phyloP scores from a whole-genome alignment of 495 filamentous ascomycete genomes.

The Neurospora hispaniola region DNA sequence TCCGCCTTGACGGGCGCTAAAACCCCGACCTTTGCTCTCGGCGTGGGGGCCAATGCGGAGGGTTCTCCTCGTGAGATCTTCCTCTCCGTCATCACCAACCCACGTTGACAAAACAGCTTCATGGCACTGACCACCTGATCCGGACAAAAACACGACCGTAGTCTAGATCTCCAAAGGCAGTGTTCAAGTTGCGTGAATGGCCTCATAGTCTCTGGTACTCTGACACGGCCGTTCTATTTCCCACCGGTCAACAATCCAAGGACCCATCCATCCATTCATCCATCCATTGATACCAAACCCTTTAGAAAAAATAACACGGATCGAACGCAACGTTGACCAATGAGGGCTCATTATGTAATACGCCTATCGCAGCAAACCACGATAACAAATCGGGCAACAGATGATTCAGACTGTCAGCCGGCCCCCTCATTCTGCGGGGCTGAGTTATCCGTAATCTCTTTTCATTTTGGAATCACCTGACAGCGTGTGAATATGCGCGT shows the following conservation, averaged over 20 bases:
- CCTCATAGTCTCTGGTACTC: not conserved
- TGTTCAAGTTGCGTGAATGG: not conserved
- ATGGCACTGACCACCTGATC: not conserved
- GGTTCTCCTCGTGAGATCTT: not conserved
- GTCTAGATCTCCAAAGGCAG: not conserved
- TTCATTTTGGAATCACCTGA: slow-evolving; percentile 8
- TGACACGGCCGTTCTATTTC: not conserved
- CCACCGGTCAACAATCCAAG: not conserved
- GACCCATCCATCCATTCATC: not conserved
- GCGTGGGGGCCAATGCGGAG: not conserved
- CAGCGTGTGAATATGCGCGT: slow-evolving; percentile 1
- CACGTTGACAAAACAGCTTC: not conserved
- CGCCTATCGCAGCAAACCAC: not conserved
- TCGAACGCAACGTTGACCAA: not conserved
- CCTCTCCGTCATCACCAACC: not conserved
- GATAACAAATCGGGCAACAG: not conserved
- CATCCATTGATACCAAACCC: not conserved
- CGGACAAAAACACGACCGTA: not conserved
- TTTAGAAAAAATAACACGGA: not conserved
- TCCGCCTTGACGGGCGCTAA: not conserved
- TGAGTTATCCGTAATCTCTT: not conserved
- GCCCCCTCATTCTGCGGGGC: not conserved
- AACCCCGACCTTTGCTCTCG: not conserved
- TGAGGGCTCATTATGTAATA: not conserved
- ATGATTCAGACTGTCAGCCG: not conserved